Base-by-base conservation (phyloP, 495 filamentous ascomycete genomes). In the Aspergillus steynii region DNA sequence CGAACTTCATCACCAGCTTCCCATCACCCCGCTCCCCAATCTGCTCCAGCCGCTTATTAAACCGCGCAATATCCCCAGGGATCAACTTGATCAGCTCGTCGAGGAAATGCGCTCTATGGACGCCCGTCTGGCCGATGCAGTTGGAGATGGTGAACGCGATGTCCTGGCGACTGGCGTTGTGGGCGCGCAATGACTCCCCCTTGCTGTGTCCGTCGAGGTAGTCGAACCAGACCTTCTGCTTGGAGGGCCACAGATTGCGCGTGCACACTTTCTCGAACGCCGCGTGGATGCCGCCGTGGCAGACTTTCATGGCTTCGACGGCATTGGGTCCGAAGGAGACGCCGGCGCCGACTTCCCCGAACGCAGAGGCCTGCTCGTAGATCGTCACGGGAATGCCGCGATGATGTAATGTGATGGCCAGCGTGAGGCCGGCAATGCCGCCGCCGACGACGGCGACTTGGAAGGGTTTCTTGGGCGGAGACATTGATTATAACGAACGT, bases 311-410 rank as follows among this genome's bases (percentile, higher is more conserved):
- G 0, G 86, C 85, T 2, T 77, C 71, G 5, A 80, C 72, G 6
- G 86, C 77, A 66, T 89, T 89, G 37, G 85, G 80, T 0, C 82
- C 82, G 45, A 89, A 82, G 10, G 77, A 80, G 3, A 90, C 78
- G 10, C 86, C 87, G 2, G 87, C 87, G 29, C 88, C 88, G 4
- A 90, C 80, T 61, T 85, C 82, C 1, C 72, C 71, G 46, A 87
- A 82, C 0, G 63, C 62, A 5, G 66, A 53, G 0, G 79, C 78
- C 9, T 82, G 75, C 60, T 87, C 85, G 71, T 86, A 88, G 55
- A 87, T 68, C 5, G 73, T 81, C 53, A 80, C 64, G 1, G 74
- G 69, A 46, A 88, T 65, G 20, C 65, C 62, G 26, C 68, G 68
- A 45, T 67, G 58, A 48, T 70, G 60, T 14, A 77, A 65, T 10